Evolutionary conservation across 2,329 filamentous ascomycete species (phyloP).

Genomic region (Thielaviopsis musarum): DNA sequence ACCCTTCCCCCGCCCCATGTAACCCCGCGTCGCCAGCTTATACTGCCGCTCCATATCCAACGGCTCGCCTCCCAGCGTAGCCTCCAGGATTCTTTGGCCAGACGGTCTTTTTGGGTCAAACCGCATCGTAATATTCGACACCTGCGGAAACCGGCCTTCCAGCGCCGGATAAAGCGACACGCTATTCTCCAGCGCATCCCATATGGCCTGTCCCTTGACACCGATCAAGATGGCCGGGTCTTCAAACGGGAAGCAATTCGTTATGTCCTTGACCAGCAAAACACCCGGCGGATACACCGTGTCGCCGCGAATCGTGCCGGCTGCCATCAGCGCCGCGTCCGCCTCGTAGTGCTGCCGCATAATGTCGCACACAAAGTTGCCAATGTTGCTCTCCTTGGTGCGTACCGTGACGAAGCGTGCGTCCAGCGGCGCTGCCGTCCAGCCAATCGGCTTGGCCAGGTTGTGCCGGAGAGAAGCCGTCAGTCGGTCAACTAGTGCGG

Average conservation of each 20-base stretch:
- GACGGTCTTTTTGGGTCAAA: conserved; percentile 48
- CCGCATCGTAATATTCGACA: conserved; percentile 63
- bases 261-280: conserved; percentile 62
- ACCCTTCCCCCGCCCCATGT: conserved; percentile 72
- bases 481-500: conserved; percentile 29
- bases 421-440: conserved; percentile 67
- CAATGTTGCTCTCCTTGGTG: conserved; percentile 62
- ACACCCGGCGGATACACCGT: conserved; percentile 75
- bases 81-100: conserved; percentile 45
- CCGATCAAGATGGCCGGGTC: conserved; percentile 70
- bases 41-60: conserved; percentile 50
- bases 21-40: conserved; percentile 62
- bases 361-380: conserved; percentile 82
- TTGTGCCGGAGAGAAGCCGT: conserved; percentile 60
- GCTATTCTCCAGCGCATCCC: conserved; percentile 70
- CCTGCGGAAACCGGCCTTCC: conserved; percentile 67
- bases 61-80: conserved; percentile 41
- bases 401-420: conserved; percentile 74
- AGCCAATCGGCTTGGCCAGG: conserved; percentile 68
- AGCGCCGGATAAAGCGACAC: conserved; percentile 67
- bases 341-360: conserved; percentile 71
- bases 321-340: conserved; percentile 71
- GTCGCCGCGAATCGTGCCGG: conserved; percentile 74
- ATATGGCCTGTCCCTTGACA: conserved; percentile 53
- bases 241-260: conserved; percentile 83